Percentiles rank a stretch among this genome's conserved stretches.
Evolutionary conservation across 2,329 filamentous ascomycete species (phyloP).

Genomic region (Dactylellina parvicollis): DNA sequence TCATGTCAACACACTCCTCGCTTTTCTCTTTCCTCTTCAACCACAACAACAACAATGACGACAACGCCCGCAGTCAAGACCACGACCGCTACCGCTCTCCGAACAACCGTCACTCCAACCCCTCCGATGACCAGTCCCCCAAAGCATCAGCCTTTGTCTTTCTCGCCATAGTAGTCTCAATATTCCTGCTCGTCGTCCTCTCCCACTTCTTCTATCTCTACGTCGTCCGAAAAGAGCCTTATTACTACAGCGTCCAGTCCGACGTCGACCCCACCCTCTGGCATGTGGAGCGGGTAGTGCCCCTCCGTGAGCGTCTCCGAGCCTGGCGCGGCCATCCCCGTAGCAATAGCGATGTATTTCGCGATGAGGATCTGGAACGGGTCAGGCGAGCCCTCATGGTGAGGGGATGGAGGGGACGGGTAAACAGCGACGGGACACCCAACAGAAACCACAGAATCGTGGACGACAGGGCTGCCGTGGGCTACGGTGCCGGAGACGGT

Average conservation of each 20-base stretch:
- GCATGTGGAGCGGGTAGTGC: constrained; percentile 50
- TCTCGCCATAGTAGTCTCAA: constrained; percentile 35
- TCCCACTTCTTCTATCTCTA: constrained; percentile 53
- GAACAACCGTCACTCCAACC: constrained; percentile 28
- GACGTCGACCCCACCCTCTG: constrained; percentile 50
- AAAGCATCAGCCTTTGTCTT: constrained; percentile 49
- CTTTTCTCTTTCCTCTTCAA: constrained; percentile 4
- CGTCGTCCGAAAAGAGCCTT: constrained; percentile 35
- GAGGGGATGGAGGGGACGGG: constrained; percentile 44
- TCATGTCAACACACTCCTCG: constrained; percentile 43
- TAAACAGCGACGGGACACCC: constrained; percentile 47
- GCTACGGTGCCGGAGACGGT: constrained; percentile 24
- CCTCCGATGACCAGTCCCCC: constrained; percentile 16
- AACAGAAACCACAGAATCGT: constrained; percentile 40
- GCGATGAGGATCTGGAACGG: constrained; percentile 50
- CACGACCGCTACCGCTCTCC: constrained; percentile 18
- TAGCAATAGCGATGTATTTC: constrained; percentile 38
- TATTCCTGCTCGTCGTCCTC: constrained; percentile 41
- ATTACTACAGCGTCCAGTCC: constrained; percentile 51
- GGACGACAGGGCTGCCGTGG: constrained; percentile 45
- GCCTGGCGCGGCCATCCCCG: constrained; percentile 18
- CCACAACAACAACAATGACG: not conserved
- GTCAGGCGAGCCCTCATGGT: constrained; percentile 31
- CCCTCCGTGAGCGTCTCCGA: constrained; percentile 47
- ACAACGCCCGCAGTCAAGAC: not conserved